Evolutionary conservation across 2,329 filamentous ascomycete genomes (phyloP), one percentile per base, ranked within the genome.

Genomic region (Neocucurbitaria cava): DNA sequence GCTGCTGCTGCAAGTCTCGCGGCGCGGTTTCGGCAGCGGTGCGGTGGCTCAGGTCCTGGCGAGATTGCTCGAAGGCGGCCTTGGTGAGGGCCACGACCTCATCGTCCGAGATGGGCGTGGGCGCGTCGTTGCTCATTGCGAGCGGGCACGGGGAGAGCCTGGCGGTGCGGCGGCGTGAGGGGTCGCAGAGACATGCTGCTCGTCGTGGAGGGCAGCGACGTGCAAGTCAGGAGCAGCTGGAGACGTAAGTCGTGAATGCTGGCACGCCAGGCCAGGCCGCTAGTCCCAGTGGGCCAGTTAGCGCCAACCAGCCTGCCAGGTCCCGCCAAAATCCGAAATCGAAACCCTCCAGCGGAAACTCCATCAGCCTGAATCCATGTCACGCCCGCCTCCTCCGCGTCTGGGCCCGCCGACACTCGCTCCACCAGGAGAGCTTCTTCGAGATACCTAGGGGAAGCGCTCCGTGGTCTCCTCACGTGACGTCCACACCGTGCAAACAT

Each of bases 11-110:
- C 59, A 74, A 85, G 81, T 56, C 83, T 81, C 69, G 67, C 57
- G 82, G 83, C 39, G 82, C 83, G 6, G 82, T 84, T 71, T 89
- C 87, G 45, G 80, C 84, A 65, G 68, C 71, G 49, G 68, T 69
- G 24, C 72, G 73, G 54, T 76, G 71, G 59, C 83, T 82, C 62
- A 89, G 87, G 70, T 88, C 88, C 63, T 87, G 82, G 53, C 89
- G 78, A 49, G 89, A 88, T 65, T 81, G 82, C 58, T 83, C 83
- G 83, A 91, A 89, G 40, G 87, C 87, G 65, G 89, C 85, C 62
- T 83, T 83, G 31, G 86, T 87, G 44, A 90, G 80, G 51, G 80
- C 79, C 46, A 91, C 85, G 59, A 91, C 86, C 71, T 91, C 86
- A 39, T 78, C 79, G 35, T 87, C 78, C 17, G 87, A 83, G 69